Evolutionary conservation across 73 alveolate genomes (phyloP).

Genomic region (Loxodes magnus): DNA sequence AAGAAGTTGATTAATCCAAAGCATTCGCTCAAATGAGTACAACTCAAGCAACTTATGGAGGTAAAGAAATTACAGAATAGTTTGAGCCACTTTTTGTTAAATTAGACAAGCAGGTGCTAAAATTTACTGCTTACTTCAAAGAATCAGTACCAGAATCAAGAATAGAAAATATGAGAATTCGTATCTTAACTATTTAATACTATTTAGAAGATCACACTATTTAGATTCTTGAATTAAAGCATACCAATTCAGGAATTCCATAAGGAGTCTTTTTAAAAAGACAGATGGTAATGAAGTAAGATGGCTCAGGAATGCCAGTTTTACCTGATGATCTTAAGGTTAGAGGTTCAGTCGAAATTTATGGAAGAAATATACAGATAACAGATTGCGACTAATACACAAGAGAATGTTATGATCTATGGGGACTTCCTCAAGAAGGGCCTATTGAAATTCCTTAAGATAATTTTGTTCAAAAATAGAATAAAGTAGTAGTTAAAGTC

Average conservation of each 20-base stretch:
- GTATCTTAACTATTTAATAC: conserved; percentile 56
- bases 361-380: conserved; percentile 51
- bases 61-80: conserved; percentile 48
- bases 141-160: conserved; percentile 85
- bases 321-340: conserved; percentile 54
- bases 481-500: not conserved
- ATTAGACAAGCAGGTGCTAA: conserved; percentile 76
- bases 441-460: conserved; percentile 32
- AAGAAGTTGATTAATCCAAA: conserved; percentile 31
- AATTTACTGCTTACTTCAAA: conserved; percentile 78
- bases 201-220: conserved; percentile 79
- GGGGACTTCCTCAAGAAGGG: conserved; percentile 32
- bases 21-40: conserved; percentile 24
- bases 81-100: conserved; percentile 87
- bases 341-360: conserved; percentile 57
- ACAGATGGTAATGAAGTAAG: conserved; percentile 54
- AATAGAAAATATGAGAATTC: conserved; percentile 67
- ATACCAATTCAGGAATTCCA: conserved; percentile 81
- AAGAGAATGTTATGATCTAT: conserved; percentile 66
- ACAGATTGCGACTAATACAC: conserved; percentile 77
- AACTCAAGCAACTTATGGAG: conserved; percentile 27
- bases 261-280: conserved; percentile 80
- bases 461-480: conserved; percentile 13
- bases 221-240: conserved; percentile 64
- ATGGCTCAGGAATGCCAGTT: conserved; percentile 37